These are phyloP conservation scores for Rhododendron ovatum DNA, from an alignment of 148 eudicot species.

Conservation along the genomic window DNA sequence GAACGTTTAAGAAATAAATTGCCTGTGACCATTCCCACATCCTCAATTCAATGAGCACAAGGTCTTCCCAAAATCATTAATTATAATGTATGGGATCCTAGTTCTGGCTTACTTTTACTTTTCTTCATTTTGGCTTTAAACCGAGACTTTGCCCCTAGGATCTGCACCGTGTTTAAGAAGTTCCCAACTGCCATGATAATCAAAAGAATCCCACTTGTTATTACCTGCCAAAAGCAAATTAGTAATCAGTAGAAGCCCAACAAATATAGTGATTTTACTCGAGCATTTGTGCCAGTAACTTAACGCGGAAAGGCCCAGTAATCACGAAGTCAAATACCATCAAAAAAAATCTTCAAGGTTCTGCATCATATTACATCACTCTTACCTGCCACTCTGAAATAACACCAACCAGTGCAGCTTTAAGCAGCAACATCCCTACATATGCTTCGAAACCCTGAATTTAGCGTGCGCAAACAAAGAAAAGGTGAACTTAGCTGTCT, in stretches of 20 bases:
- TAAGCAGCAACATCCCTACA: constrained; percentile 46
- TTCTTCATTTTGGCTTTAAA: constrained; percentile 46
- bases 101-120: constrained; percentile 30
- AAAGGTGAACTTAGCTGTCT: not conserved
- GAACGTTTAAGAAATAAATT: not conserved
- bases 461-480: not conserved
- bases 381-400: constrained; percentile 57
- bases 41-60: not conserved
- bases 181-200: constrained; percentile 58
- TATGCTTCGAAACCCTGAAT: constrained; percentile 56
- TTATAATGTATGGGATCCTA: constrained; percentile 13
- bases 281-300: not conserved
- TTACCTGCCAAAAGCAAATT: constrained; percentile 30
- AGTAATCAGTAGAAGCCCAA: not conserved
- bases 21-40: not conserved
- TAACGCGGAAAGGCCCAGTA: not conserved
- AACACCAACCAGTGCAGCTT: constrained; percentile 45
- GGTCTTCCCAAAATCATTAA: not conserved
- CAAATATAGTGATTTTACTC: not conserved
- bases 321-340: not conserved
- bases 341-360: not conserved
- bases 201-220: constrained; percentile 50
- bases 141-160: constrained; percentile 34
- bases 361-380: not conserved
- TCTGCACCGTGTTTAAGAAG: constrained; percentile 41